Evolutionary conservation across 352 stramenopile genomes (phyloP).

Genomic region (Bremia lactucae): DNA sequence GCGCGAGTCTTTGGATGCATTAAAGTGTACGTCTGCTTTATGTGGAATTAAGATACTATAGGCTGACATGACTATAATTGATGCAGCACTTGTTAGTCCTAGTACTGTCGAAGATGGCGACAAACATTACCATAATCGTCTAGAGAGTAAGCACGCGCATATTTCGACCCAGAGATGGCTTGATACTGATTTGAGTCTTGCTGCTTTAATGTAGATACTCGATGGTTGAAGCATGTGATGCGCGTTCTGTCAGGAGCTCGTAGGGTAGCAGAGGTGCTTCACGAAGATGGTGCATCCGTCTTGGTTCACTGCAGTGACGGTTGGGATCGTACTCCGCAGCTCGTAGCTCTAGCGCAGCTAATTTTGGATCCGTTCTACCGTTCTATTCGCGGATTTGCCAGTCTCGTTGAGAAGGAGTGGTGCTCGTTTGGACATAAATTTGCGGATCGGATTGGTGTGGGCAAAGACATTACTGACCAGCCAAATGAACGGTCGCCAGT

Average conservation of each 20-base stretch:
- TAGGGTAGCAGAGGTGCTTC: constrained; percentile 68
- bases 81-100: constrained; percentile 61
- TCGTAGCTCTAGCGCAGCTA: constrained; percentile 68
- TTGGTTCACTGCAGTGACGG: constrained; percentile 83
- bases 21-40: constrained; percentile 41
- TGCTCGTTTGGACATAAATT: constrained; percentile 88
- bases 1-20: constrained; percentile 87
- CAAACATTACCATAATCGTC: constrained; percentile 80
- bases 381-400: constrained; percentile 74
- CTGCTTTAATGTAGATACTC: constrained; percentile 58
- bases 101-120: constrained; percentile 76
- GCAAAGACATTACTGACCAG: constrained; percentile 68
- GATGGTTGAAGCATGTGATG: constrained; percentile 95
- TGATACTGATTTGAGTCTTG: constrained; percentile 2
- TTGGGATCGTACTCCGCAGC: constrained; percentile 80
- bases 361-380: constrained; percentile 84
- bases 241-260: constrained; percentile 62
- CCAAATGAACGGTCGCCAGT: constrained; percentile 77
- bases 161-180: not conserved
- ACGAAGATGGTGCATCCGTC: constrained; percentile 75
- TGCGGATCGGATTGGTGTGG: constrained; percentile 67
- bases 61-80: not conserved
- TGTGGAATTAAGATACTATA: not conserved
- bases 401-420: constrained; percentile 81
- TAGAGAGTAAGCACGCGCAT: constrained; percentile 52